Base-by-base conservation (phyloP, 768 basidiomycete genomes). In the Suillus luteus region DNA sequence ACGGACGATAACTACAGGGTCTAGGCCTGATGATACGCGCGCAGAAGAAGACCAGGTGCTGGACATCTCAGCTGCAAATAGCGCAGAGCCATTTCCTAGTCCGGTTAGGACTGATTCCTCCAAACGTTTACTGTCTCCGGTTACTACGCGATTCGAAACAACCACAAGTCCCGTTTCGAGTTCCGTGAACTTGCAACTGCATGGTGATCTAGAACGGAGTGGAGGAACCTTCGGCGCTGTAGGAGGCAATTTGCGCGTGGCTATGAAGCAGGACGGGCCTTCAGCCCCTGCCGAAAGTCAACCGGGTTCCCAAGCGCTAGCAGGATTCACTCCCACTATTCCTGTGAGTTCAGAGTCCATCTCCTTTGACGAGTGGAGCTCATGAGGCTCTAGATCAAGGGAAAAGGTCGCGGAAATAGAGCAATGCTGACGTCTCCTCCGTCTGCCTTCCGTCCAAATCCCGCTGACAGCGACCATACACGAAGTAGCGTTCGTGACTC, bases 401-500 rank as follows among this genome's bases (percentile, higher is more conserved):
- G 69, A 59, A 78, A 76, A 52, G 64, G 67, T 41, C 77, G 80
- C 17, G 62, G 67, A 68, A 77, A 75, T 61, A 68, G 71, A 11
- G 71, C 74, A 24, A 77, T 80, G 10, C 64, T 76, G 35, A 76
- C 79, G 19, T 75, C 77, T 7, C 75, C 75, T 14, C 75, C 75
- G 11, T 75, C 75, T 40, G 71, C 75, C 10, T 75, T 77, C 64
- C 76, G 72, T 48, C 71, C 74, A 19, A 58, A 71, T 22, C 61
- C 54, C 27, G 38, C 67, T 10, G 75, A 75, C 38, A 63, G 61
- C 27, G 75, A 77, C 67, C 64, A 83, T 66, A 74, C 76, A 38
- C 84, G 86, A 64, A 86, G 87, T 73, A 87, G 84, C 17, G 71
- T 88, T 55, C 79, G 83, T 60, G 81, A 82, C 68, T 86, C 85